Conservation (phyloP, 371 early-diverging fungal species). For the Apophysomyces trapeziformis region DNA sequence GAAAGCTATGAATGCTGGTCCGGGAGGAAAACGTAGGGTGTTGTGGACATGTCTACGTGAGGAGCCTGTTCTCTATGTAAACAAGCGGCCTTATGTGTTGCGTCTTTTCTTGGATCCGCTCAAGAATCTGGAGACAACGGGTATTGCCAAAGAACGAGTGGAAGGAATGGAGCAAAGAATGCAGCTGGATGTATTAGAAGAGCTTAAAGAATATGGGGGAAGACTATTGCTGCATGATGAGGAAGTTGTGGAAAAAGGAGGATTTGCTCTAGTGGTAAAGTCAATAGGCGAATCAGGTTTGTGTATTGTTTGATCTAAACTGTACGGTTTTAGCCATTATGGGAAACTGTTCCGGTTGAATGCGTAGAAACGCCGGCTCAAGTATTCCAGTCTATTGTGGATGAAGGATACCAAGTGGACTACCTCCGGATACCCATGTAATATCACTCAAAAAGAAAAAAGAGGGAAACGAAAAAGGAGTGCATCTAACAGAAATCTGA, state of each 20-base stretch:
- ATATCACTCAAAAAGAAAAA: too few relatives aligned
- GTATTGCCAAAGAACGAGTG: conserved; percentile 72
- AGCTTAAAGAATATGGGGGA: conserved; percentile 57
- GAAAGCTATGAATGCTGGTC: conserved; percentile 54
- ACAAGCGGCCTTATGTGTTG: conserved; percentile 66
- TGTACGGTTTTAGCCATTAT: conserved; percentile 47
- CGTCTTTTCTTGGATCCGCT: conserved; percentile 66
- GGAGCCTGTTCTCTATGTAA: conserved; percentile 79
- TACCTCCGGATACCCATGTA: conserved; percentile 75
- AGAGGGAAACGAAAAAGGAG: too few relatives aligned
- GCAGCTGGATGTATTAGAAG: conserved; percentile 63
- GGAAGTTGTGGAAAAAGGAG: conserved; percentile 44
- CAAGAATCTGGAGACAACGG: conserved; percentile 70
- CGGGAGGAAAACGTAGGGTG: conserved; percentile 51
- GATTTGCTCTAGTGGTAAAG: conserved; percentile 56
- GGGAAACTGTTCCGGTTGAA: conserved; percentile 60
- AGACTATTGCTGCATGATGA: conserved; percentile 69
- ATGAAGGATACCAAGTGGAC: conserved; percentile 64
- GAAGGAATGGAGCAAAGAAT: conserved; percentile 73
- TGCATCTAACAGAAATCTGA: too few relatives aligned
- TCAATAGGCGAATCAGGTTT: background rate
- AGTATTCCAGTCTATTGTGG: conserved; percentile 54
- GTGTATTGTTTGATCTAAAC: background rate
- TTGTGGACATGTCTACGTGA: conserved; percentile 78
- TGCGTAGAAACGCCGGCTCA: conserved; percentile 66